Conservation (phyloP, 2,329 filamentous ascomycete species). For the Coniochaeta sp. region DNA sequence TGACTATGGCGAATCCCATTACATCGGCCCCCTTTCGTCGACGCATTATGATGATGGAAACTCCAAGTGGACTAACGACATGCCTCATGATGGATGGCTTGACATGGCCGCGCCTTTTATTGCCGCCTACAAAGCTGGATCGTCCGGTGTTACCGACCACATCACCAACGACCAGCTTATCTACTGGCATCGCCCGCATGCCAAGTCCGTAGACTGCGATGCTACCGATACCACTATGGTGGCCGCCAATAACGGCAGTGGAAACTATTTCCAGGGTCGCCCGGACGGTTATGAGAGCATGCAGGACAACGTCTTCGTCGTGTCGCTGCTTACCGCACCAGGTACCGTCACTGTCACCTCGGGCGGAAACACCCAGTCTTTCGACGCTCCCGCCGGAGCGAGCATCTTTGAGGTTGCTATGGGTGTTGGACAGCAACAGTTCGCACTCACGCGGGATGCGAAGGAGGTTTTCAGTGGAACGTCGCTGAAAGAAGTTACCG, state of each 20-base stretch:
- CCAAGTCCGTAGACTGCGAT: conserved; percentile 38
- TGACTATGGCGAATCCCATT: conserved; percentile 47
- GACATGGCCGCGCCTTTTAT: conserved; percentile 31
- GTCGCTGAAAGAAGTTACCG: conserved; percentile 40
- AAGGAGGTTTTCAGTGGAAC: conserved; percentile 34
- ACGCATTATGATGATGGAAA: conserved; percentile 31
- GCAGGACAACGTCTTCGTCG: conserved; percentile 43
- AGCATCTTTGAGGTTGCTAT: conserved; percentile 36
- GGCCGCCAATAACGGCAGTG: conserved; percentile 33
- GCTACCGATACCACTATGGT: conserved; percentile 42
- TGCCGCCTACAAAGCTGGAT: conserved; percentile 1
- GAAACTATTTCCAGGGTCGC: conserved; percentile 44
- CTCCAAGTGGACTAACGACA: conserved; percentile 16
- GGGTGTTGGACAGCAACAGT: conserved; percentile 38
- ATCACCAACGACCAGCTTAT: conserved; percentile 40
- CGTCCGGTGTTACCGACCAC: conserved; percentile 15
- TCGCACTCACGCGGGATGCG: conserved; percentile 33
- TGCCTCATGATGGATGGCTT: conserved; percentile 36
- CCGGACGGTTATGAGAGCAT: conserved; percentile 42
- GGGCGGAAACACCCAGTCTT: conserved; percentile 32
- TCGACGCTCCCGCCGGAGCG: conserved; percentile 37
- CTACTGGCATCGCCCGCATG: conserved; percentile 49
- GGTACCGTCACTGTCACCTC: conserved; percentile 37
- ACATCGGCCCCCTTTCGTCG: conserved; percentile 39
- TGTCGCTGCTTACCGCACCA: conserved; percentile 37